Percentiles rank a stretch among this genome's conserved stretches.
Evolutionary conservation across 805 yeast genomes (phyloP).

Genomic region (Candida insectalens): DNA sequence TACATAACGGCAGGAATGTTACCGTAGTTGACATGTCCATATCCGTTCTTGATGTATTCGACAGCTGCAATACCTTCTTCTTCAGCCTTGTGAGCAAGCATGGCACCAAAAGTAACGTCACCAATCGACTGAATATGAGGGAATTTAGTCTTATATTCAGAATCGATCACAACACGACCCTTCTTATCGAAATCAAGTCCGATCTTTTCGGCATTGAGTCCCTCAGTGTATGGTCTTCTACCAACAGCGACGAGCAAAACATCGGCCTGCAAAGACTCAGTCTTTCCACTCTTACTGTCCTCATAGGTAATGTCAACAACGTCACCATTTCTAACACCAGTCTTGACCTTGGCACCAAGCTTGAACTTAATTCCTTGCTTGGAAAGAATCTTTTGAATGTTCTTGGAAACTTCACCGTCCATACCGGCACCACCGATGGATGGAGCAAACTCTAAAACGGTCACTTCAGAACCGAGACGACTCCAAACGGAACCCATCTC

Average conservation of each 20-base stretch:
- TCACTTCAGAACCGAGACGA: slow-evolving; percentile 91
- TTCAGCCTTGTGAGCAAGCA: slow-evolving; percentile 99
- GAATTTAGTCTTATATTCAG: slow-evolving; percentile 83
- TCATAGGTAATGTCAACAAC: slow-evolving; percentile 80
- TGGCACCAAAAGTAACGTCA: slow-evolving; percentile 96
- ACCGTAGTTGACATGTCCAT: slow-evolving; percentile 97
- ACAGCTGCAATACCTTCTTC: slow-evolving; percentile 99
- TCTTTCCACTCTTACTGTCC: slow-evolving; percentile 77
- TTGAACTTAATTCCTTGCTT: slow-evolving; percentile 95
- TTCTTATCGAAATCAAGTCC: slow-evolving; percentile 87
- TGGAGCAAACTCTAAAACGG: slow-evolving; percentile 82
- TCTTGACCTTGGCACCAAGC: slow-evolving; percentile 81
- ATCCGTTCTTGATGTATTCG: slow-evolving; percentile 86
- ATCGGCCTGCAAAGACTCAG: slow-evolving; percentile 76
- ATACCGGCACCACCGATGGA: slow-evolving; percentile 98
- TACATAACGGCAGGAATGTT: slow-evolving; percentile 99
- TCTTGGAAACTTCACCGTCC: slow-evolving; percentile 92
- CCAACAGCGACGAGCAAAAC: slow-evolving; percentile 96
- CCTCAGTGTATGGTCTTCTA: slow-evolving; percentile 93
- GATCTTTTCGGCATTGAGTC: slow-evolving; percentile 77
- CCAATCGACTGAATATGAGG: slow-evolving; percentile 96
- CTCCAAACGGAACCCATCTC: slow-evolving; percentile 99
- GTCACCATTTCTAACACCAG: slow-evolving; percentile 85
- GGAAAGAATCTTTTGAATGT: slow-evolving; percentile 78
- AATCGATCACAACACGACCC: slow-evolving; percentile 91